Percentiles rank a stretch among this genome's conserved stretches.
phyloP scores from a whole-genome alignment of 441 rosid species.

The Caryocar brasiliense region DNA sequence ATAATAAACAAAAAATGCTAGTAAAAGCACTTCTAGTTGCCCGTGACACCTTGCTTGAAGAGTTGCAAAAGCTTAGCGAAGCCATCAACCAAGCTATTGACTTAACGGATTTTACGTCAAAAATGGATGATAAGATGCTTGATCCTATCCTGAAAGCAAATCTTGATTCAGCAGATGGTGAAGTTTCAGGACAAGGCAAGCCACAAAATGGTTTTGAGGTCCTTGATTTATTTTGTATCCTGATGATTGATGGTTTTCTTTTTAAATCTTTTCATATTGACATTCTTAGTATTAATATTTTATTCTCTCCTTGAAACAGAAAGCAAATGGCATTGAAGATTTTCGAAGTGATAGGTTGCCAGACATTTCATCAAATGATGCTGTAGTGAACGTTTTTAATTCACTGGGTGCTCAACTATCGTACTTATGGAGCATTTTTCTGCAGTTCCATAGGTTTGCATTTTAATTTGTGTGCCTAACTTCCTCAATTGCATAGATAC shows the following conservation, averaged over 20 bases:
- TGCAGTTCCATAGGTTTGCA: slow-evolving; percentile 79
- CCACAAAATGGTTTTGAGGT: slow-evolving; percentile 70
- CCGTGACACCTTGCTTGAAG: slow-evolving; percentile 51
- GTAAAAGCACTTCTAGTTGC: slow-evolving; percentile 62
- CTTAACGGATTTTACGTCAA: slow-evolving; percentile 41
- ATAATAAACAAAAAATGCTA: slow-evolving; percentile 37
- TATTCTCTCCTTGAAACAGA: slow-evolving; percentile 34
- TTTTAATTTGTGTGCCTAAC: neutral
- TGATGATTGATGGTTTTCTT: neutral
- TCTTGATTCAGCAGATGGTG: slow-evolving; percentile 21
- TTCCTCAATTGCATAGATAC: too few species aligned
- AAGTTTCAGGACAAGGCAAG: slow-evolving; percentile 44
- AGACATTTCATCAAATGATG: slow-evolving; percentile 36
- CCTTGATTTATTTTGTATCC: slow-evolving; percentile 29
- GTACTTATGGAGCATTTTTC: slow-evolving; percentile 65
- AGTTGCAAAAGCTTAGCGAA: slow-evolving; percentile 55
- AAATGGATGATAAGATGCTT: slow-evolving; percentile 37
- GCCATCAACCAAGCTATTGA: slow-evolving; percentile 42
- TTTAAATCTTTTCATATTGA: neutral
- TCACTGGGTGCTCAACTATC: slow-evolving; percentile 55
- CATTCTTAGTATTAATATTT: slow-evolving; percentile 5
- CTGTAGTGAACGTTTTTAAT: slow-evolving; percentile 36
- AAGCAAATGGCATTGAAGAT: slow-evolving; percentile 25
- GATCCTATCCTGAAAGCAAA: slow-evolving; percentile 25
- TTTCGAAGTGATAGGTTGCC: slow-evolving; percentile 33